Base-by-base conservation (phyloP, 768 basidiomycete genomes). In the Mycena polygramma region DNA sequence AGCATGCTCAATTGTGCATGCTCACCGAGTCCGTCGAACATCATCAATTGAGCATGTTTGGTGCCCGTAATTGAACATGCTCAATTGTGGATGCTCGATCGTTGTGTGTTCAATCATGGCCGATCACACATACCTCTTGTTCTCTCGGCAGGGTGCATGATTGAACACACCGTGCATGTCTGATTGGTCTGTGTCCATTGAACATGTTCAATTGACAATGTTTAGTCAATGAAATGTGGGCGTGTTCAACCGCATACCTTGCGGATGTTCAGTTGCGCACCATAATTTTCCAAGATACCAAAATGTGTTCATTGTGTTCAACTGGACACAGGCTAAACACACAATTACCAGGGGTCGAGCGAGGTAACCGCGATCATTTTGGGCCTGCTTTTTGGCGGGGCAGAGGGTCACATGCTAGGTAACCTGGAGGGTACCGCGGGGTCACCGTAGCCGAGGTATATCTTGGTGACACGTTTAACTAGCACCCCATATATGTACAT, bases 251-350 rank as follows among this genome's bases (percentile, higher is more conserved):
- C 35, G 30, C n/a, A n/a, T 24, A 15, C 46, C n/a, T 48, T 35
- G n/a, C n/a, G 5, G 24, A 4, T 1, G 48, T 61, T 61, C 60
- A 61, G 24, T 61, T 22, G 60, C 5, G 20, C 22, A 48, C 8
- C 26, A 8, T 35, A 17, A n/a, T 39, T 22, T n/a, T n/a, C 22
- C 20, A n/a, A 1, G n/a, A 13, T 51, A n/a, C 35, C 11, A 36
- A 37, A 51, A 51, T 30, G 11, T 61, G 60, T 61, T 51, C 49
- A 61, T 37, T 49, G 48, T 61, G 60, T 51, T 49, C 36, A 14
- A 48, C 5, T 14, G 60, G 7, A 51, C 60, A 61, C 35, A 51
- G 13, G 36, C 46, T n/a, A 37, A 51, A 51, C 17, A 20, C 6
- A 35, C 15, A 61, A 61, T 43, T 61, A 19, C 22, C 49, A n/a